A percentile compares a stretch with the other conserved stretches of the same genome.
Conservation (phyloP, 1,284 basidiomycete genomes). For the Sporisorium iseilematis-ciliati region DNA sequence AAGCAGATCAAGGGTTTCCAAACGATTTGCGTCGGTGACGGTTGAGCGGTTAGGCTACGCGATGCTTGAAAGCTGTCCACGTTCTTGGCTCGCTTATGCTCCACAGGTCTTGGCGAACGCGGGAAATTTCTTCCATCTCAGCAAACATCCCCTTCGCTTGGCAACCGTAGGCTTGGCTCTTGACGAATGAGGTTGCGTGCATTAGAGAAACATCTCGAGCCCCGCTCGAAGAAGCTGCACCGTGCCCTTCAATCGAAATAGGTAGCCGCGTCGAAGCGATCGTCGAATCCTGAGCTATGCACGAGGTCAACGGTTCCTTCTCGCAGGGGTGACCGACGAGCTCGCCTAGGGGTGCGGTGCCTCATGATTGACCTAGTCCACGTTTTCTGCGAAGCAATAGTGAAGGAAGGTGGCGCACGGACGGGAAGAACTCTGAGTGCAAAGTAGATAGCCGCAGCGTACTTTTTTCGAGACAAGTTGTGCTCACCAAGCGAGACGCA, state of each 20-base stretch:
- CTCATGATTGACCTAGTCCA: not conserved
- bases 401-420: not conserved
- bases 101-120: conserved; percentile 15
- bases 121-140: not conserved
- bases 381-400: not conserved
- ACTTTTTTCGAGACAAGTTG: not conserved
- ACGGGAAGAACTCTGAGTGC: not conserved
- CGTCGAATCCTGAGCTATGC: not conserved
- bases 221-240: not conserved
- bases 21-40: not conserved
- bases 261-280: not conserved
- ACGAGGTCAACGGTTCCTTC: conserved; percentile 1
- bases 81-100: conserved; percentile 38
- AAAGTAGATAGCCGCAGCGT: conserved; percentile 10
- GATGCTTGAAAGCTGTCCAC: conserved; percentile 32
- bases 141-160: not conserved
- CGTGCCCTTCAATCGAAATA: not conserved
- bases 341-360: not conserved
- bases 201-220: conserved; percentile 1
- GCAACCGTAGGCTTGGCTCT: conserved; percentile 1
- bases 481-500: conserved; percentile 4
- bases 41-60: not conserved
- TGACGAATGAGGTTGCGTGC: conserved; percentile 9
- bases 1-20: conserved; percentile 1
- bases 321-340: not conserved